These are phyloP conservation scores for Tylopilus vinaceipallidus DNA, from an alignment of 768 basidiomycete genomes.

Conservation along the genomic window DNA sequence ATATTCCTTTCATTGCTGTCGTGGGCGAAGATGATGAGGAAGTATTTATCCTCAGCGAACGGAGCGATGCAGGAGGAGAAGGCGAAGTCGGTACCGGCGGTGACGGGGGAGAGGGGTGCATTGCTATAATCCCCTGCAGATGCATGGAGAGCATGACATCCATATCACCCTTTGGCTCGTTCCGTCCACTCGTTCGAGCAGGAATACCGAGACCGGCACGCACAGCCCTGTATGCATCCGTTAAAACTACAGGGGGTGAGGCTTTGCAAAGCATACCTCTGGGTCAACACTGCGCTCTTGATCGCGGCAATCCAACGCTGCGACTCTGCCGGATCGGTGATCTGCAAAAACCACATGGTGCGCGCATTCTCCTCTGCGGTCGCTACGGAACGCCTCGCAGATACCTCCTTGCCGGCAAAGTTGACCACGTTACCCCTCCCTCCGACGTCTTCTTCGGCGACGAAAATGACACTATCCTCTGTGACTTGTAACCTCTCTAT, in stretches of 20 bases:
- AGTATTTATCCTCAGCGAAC: slow-evolving; percentile 21
- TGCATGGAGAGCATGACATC: slow-evolving; percentile 84
- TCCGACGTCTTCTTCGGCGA: slow-evolving; percentile 55
- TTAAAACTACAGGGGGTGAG: not conserved
- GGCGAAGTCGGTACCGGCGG: slow-evolving; percentile 25
- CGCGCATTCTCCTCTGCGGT: slow-evolving; percentile 2
- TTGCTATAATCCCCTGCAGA: slow-evolving; percentile 53
- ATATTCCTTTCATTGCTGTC: slow-evolving; percentile 20
- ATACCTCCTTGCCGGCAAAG: slow-evolving; percentile 63
- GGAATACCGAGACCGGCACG: slow-evolving; percentile 63
- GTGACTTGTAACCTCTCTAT: slow-evolving; percentile 74
- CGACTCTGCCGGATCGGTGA: slow-evolving; percentile 56
- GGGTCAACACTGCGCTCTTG: slow-evolving; percentile 68
- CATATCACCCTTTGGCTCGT: slow-evolving; percentile 76
- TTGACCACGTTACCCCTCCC: slow-evolving; percentile 57
- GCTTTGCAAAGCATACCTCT: slow-evolving; percentile 45
- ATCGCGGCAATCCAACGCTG: slow-evolving; percentile 77
- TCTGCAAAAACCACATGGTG: slow-evolving; percentile 61
- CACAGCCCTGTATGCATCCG: slow-evolving; percentile 46
- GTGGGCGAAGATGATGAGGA: slow-evolving; percentile 19
- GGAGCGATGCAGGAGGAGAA: slow-evolving; percentile 30
- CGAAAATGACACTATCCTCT: slow-evolving; percentile 72
- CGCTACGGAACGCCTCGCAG: slow-evolving; percentile 35
- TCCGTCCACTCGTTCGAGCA: slow-evolving; percentile 37
- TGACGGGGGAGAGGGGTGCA: slow-evolving; percentile 19